Evolutionary conservation across 768 basidiomycete genomes (phyloP).

Genomic region (Dentipellis sp.): DNA sequence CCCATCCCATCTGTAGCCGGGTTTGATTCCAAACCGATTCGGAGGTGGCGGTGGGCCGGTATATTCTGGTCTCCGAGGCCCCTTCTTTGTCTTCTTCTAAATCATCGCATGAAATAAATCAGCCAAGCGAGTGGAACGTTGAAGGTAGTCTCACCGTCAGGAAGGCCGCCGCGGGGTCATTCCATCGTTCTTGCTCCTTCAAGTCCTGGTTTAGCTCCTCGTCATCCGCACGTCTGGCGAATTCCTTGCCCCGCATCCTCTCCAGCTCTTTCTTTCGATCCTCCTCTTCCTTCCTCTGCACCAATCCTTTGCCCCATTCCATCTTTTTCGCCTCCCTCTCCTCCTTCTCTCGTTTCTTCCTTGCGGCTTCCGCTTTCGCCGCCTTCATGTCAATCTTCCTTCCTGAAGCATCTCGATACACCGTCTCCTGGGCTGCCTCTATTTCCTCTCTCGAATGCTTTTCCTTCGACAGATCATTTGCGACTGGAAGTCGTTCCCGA

Average conservation of each 20-base stretch:
- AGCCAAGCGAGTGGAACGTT: neutral
- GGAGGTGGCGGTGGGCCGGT: conserved; percentile 82
- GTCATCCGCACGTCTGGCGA: conserved; percentile 80
- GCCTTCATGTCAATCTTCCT: conserved; percentile 84
- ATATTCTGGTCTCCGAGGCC: conserved; percentile 78
- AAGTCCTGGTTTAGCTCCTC: conserved; percentile 76
- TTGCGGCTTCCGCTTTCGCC: conserved; percentile 75
- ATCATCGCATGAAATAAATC: neutral
- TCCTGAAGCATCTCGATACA: conserved; percentile 88
- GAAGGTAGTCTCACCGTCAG: conserved; percentile 52
- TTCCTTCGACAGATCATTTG: conserved; percentile 24
- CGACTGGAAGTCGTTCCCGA: conserved; percentile 46
- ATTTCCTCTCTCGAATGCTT: conserved; percentile 40
- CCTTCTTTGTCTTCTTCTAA: conserved; percentile 70
- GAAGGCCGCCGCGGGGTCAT: conserved; percentile 96
- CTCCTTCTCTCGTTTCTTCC: conserved; percentile 69
- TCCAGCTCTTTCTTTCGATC: conserved; percentile 55
- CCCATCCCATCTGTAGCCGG: conserved; percentile 97
- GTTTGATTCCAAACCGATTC: conserved; percentile 91
- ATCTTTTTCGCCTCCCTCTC: conserved; percentile 86
- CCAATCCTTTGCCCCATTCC: conserved; percentile 97
- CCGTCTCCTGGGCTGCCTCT: conserved; percentile 72
- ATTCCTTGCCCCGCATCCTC: conserved; percentile 51
- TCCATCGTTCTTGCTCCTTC: conserved; percentile 80
- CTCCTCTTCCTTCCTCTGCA: conserved; percentile 78